Conservation (phyloP, 2,329 filamentous ascomycete species). For the Calonectria hawksworthii region DNA sequence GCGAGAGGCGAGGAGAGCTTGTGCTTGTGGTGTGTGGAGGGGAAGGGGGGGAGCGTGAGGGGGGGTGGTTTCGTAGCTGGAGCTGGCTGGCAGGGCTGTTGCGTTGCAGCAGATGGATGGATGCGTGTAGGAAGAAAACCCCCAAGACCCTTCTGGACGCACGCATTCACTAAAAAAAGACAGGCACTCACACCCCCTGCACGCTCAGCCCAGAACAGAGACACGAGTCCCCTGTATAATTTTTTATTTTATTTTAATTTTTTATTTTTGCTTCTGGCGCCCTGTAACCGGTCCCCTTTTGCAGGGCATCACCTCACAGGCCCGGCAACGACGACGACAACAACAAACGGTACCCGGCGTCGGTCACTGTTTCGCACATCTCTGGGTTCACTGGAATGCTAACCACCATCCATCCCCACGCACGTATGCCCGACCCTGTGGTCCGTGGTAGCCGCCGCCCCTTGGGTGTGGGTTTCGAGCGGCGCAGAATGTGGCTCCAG, state of each 20-base stretch:
- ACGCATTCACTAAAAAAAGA: slow-evolving; percentile 32
- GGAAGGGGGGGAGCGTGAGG: background rate
- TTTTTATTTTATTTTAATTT: background rate
- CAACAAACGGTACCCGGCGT: background rate
- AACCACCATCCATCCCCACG: slow-evolving; percentile 13
- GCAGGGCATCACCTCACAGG: background rate
- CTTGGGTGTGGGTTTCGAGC: slow-evolving; percentile 14
- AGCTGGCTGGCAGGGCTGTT: slow-evolving; percentile 26
- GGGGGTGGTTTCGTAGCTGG: background rate
- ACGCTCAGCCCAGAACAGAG: slow-evolving; percentile 17
- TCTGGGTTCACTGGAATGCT: slow-evolving; percentile 16
- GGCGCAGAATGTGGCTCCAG: slow-evolving; percentile 21
- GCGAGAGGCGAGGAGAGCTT: slow-evolving; percentile 6
- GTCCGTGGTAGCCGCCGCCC: slow-evolving; percentile 10
- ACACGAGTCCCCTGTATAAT: slow-evolving; percentile 11
- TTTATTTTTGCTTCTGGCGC: background rate
- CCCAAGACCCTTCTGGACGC: slow-evolving; percentile 9
- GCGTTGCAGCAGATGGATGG: slow-evolving; percentile 26
- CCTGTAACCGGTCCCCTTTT: background rate
- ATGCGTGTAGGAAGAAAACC: background rate
- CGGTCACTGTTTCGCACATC: background rate
- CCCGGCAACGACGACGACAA: background rate
- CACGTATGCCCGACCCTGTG: slow-evolving; percentile 15
- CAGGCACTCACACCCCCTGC: slow-evolving; percentile 8
- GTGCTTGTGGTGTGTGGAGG: background rate